A percentile compares a stretch with the other conserved stretches of the same genome.
Evolutionary conservation across 441 rosid species (phyloP).

Genomic region (Syzygium syzygioides): DNA sequence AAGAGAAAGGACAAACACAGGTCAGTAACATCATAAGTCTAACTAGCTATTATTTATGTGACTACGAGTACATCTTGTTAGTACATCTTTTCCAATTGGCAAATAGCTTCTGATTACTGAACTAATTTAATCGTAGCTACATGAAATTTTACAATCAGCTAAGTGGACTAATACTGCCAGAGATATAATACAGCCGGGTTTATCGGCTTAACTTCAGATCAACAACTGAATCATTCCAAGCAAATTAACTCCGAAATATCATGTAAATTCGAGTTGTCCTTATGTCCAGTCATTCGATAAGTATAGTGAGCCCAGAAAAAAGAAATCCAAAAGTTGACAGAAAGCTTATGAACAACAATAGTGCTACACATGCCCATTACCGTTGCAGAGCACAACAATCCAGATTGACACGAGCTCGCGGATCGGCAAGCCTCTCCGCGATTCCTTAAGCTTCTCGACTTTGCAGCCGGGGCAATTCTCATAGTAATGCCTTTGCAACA

Average conservation of each 20-base stretch:
- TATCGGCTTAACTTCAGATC: background rate
- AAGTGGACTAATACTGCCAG: too few species aligned
- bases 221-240: background rate
- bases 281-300: background rate
- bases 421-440: constrained; percentile 45
- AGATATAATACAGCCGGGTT: too few species aligned
- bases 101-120: too few species aligned
- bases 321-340: background rate
- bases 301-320: background rate
- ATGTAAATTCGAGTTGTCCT: background rate
- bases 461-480: constrained; percentile 77
- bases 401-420: constrained; percentile 50
- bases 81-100: too few species aligned
- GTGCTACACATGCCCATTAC: constrained; percentile 18
- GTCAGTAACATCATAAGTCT: background rate
- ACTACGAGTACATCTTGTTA: background rate
- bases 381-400: constrained; percentile 64
- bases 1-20: constrained; percentile 2
- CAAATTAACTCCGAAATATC: background rate
- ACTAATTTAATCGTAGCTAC: too few species aligned
- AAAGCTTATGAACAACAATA: background rate
- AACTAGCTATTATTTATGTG: background rate
- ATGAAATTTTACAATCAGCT: too few species aligned
- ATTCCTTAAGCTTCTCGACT: constrained; percentile 50
- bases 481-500: constrained; percentile 46